Base-by-base conservation (phyloP, 148 eudicot species). In the Euryodendron excelsum region DNA sequence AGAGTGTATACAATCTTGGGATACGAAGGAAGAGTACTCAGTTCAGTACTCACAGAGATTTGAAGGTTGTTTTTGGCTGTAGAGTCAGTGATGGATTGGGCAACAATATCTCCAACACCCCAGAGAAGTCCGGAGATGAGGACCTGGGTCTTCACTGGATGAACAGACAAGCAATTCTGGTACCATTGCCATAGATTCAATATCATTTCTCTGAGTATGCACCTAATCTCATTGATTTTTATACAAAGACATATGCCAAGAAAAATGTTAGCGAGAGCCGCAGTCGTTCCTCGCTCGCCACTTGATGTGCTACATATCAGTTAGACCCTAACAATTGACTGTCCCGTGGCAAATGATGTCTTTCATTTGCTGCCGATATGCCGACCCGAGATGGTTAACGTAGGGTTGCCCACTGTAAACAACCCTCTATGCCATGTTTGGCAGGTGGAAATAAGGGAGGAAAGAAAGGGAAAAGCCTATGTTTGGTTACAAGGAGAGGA, bases 121-220 rank as follows among this genome's bases (percentile, higher is more conserved):
- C 94, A 90, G 65, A 90, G 77, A 2, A 90, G 27, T 27, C 90
- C 90, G 31, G 94, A 90, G 65, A 91, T 90, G 33, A 90, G 80
- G 82, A 87, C 88, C 72, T 88, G 94, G 18, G 94, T 90, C 79
- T 88, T 90, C 5, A 88, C 85, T 14, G 94, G 94, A 64, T 90
- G 94, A 58, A 76, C 83, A n/a, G 87, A 76, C 80, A 90, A 84
- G 79, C 91, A 88, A 78, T 82, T 84, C 36, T 88, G 91, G 59
- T 88, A 90, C 90, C 91, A 90, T 85, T 80, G 84, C 94, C 94
- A 90, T 33, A 90, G 79, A 81, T 85, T 87, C 87, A 88, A 80
- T 89, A 90, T 88, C 79, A 75, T 65, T 25, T 68, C 41, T 37
- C 67, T 30, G 2, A 11, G 13, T 30, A 1, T 3, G 30, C 3